Evolutionary conservation across 1,284 basidiomycete genomes (phyloP).

Genomic region (Gastroboletus turbinatus): DNA sequence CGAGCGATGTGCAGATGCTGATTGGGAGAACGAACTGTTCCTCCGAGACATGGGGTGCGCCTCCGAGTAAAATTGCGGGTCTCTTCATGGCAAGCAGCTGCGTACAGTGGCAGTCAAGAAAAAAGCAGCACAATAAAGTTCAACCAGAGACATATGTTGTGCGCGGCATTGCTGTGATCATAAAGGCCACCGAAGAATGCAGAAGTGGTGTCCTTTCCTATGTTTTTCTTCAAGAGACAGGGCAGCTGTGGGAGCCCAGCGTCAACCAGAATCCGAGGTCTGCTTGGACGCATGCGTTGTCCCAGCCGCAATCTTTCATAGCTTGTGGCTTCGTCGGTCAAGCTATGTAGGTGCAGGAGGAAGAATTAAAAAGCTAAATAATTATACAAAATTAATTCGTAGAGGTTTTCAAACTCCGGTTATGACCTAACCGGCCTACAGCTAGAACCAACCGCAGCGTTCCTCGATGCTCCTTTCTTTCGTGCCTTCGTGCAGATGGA

Average conservation of each 20-base stretch:
- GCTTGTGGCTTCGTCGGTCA: too few relatives aligned
- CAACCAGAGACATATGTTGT: not conserved
- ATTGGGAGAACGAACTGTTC: not conserved
- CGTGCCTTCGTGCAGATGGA: slow-evolving; percentile 9
- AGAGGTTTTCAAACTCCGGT: too few relatives aligned
- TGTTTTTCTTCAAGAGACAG: not conserved
- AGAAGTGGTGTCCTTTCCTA: not conserved
- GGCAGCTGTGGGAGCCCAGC: too few relatives aligned
- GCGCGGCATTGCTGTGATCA: not conserved
- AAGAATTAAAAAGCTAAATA: too few relatives aligned
- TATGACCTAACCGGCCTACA: too few relatives aligned
- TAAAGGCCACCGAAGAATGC: not conserved
- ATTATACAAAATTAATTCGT: too few relatives aligned
- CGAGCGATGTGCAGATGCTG: not conserved
- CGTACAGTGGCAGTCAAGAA: not conserved
- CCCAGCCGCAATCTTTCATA: too few relatives aligned
- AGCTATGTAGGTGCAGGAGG: too few relatives aligned
- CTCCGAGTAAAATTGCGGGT: not conserved
- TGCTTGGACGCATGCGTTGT: too few relatives aligned
- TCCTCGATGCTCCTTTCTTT: not conserved
- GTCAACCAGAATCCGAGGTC: too few relatives aligned
- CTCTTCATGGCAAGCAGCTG: not conserved
- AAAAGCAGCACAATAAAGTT: not conserved
- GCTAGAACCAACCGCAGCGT: too few relatives aligned
- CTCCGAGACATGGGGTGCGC: not conserved